Percentiles rank a stretch among this genome's conserved stretches.
Evolutionary conservation across 2,329 filamentous ascomycete species (phyloP).

Genomic region (Stagonosporopsis cucurbitacearum): DNA sequence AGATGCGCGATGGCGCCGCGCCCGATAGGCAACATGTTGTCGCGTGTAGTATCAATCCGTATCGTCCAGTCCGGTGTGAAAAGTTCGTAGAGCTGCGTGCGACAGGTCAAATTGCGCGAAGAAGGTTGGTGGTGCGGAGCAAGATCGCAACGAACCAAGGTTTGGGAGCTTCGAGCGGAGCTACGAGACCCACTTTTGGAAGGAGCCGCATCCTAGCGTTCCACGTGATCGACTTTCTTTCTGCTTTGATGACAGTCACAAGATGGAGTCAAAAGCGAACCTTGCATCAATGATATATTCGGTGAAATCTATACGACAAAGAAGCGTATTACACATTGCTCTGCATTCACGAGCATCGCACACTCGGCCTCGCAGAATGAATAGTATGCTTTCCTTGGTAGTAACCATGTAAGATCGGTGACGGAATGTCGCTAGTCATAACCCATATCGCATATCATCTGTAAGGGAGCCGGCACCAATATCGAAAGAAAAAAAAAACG

Average conservation of each 20-base stretch:
- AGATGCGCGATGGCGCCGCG: constrained; percentile 42
- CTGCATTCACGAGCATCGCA: background rate
- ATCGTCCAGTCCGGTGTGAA: background rate
- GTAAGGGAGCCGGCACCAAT: constrained; percentile 3
- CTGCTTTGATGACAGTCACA: background rate
- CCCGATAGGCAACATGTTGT: constrained; percentile 38
- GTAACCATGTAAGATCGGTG: constrained; percentile 17
- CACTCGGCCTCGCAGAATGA: background rate
- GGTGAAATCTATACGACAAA: constrained; percentile 2
- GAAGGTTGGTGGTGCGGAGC: constrained; percentile 3
- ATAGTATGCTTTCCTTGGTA: constrained; percentile 15
- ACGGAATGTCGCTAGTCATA: constrained; percentile 11
- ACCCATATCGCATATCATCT: constrained; percentile 20
- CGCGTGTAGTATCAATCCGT: constrained; percentile 1
- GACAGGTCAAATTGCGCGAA: background rate
- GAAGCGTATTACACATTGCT: constrained; percentile 4
- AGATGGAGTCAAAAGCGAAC: constrained; percentile 1
- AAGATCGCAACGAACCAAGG: constrained; percentile 18
- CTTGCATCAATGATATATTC: background rate
- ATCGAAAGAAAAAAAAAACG: background rate
- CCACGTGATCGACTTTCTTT: constrained; percentile 4
- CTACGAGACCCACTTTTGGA: constrained; percentile 11
- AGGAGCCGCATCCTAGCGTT: constrained; percentile 4
- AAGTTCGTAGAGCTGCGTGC: background rate
- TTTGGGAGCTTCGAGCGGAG: constrained; percentile 14